Evolutionary conservation across 371 early-diverging fungal genomes (phyloP).

Genomic region (Paramicrosporidium saccamoebae): DNA sequence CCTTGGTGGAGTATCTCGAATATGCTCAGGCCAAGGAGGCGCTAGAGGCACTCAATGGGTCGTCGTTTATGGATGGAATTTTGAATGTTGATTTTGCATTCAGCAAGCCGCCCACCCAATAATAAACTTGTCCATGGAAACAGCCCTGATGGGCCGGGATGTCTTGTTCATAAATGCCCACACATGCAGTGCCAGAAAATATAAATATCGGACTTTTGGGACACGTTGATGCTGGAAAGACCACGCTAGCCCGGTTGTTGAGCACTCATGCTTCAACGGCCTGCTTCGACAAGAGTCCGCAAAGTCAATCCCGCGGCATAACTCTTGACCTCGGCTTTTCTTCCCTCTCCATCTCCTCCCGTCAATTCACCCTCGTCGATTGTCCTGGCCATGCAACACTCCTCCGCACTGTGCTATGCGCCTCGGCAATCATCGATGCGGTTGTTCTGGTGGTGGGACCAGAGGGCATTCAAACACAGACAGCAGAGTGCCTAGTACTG

Average conservation of each 20-base stretch:
- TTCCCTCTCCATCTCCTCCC: constrained; percentile 1
- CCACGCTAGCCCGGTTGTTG: constrained; percentile 2
- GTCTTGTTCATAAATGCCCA: too few relatives aligned
- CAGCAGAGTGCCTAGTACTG: constrained; percentile 1
- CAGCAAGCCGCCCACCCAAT: too few relatives aligned
- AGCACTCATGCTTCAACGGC: constrained; percentile 3
- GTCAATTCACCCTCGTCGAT: constrained; percentile 2
- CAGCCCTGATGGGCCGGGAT: too few relatives aligned
- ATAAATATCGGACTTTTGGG: too few relatives aligned
- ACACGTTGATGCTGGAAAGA: too few relatives aligned
- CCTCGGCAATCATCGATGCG: constrained; percentile 2
- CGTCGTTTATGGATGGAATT: too few relatives aligned
- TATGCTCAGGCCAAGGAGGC: too few relatives aligned
- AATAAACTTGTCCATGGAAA: too few relatives aligned
- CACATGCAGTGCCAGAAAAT: too few relatives aligned
- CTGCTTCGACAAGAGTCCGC: constrained; percentile 3
- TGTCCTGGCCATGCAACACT: constrained; percentile 3
- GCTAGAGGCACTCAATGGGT: too few relatives aligned
- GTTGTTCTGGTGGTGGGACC: constrained; percentile 2
- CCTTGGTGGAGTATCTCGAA: too few relatives aligned
- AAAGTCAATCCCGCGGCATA: constrained; percentile 2
- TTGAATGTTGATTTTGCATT: too few relatives aligned
- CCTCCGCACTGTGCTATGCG: constrained; percentile 2
- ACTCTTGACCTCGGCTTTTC: constrained; percentile 3
- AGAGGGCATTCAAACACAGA: constrained; percentile 3